These are phyloP conservation scores for Papilionanthe hybrid DNA, from an alignment of 116 monocot genomes.

Conservation along the genomic window DNA sequence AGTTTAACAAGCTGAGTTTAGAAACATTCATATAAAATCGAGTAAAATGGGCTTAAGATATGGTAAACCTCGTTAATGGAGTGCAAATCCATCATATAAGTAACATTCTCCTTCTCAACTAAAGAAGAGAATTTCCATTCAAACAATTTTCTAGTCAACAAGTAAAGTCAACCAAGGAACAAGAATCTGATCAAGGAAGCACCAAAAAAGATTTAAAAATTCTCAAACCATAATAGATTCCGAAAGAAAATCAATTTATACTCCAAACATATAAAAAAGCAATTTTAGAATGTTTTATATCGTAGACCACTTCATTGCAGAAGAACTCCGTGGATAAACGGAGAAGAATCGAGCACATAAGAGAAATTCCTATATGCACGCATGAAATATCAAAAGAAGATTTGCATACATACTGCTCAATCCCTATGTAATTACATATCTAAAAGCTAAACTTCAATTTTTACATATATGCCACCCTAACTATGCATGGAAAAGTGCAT, in stretches of 20 bases:
- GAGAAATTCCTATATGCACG: neutral
- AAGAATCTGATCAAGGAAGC: no score
- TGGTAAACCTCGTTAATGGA: neutral
- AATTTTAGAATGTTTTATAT: neutral
- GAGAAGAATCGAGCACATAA: neutral
- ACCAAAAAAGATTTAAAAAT: neutral
- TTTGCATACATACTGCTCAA: no score
- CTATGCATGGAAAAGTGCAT: no score
- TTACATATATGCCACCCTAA: no score
- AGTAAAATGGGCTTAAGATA: neutral
- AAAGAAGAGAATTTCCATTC: no score
- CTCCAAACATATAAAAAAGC: neutral
- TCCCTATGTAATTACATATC: no score
- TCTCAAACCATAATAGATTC: neutral
- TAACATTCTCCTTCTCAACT: neutral
- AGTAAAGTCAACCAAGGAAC: no score
- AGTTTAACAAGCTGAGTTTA: neutral
- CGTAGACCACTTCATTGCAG: constrained; percentile 3
- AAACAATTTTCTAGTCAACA: no score
- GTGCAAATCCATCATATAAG: neutral
- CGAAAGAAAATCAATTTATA: neutral
- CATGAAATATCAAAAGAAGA: neutral
- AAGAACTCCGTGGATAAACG: neutral
- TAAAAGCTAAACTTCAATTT: no score
- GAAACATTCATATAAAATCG: neutral